Base-by-base conservation (phyloP, 805 yeast genomes). In the Metschnikowia cubensis region DNA sequence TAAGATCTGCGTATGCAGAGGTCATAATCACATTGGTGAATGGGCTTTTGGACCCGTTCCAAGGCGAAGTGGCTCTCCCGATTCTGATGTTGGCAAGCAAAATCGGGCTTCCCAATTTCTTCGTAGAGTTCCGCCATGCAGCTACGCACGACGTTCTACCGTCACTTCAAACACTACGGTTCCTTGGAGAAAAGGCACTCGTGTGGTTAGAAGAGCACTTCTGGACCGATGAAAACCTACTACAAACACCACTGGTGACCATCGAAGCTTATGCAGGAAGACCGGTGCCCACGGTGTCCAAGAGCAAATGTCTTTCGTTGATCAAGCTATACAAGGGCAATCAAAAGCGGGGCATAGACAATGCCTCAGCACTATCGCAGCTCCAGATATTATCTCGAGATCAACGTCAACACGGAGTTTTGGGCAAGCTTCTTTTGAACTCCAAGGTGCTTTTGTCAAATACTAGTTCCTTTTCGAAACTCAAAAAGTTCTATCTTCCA, bases 91-190 rank as follows among this genome's bases (percentile, higher is more conserved):
- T 94, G 21, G 98, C 98, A 0, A 77, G 71, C 47, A 76, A 77
- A 40, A 67, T 88, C 20, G 78, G 80, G 1, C 70, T 94, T 21
- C 96, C 98, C 0, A 74, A 84, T 32, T 79, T 79, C 60, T 89
- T 94, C 66, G 99, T 94, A 0, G 99, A 94, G 61, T 63, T 89
- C 31, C 75, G 99, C 49, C 98, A 94, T 65, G 79, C 81, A 59
- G 91, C 95, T 4, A 92, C 99, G 0, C 99, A 94, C 65, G 98
- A 92, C 59, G 71, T 74, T 15, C 66, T 94, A 22, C 97, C 97
- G 1, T 75, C 85, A 32, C 59, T 89, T 38, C 82, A 78, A 37
- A 74, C 87, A 67, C 71, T 91, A n/a, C 72, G 95, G 35, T 61
- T 71, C n/a, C 79, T 84, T 13, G 68, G 82, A 1, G 61, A 66